Base-by-base conservation (phyloP, 2,329 filamentous ascomycete species). In the Colletotrichum endophyticum region DNA sequence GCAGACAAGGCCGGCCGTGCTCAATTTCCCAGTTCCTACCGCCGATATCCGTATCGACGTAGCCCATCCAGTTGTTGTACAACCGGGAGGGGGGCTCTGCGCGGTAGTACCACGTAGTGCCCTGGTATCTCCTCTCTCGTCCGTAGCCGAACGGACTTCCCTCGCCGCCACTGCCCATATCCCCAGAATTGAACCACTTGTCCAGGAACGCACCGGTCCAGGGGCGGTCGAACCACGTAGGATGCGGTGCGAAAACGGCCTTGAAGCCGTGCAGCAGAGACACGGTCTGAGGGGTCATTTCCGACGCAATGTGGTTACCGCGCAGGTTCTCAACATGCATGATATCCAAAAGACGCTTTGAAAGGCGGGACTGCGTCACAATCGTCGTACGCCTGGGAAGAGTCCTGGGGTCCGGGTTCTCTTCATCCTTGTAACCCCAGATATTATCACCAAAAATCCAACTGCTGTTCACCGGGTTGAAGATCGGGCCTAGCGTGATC, bases 191-290 rank as follows among this genome's bases (percentile, higher is more conserved):
- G 84, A 93, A 92, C 88, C 89, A 92, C 77, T 87, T 88, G 36
- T 88, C 87, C 28, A 93, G 82, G 75, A 89, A 89, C 27, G 86
- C 83, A 4, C 89, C 87, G 34, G 85, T 85, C 94, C 94, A 96
- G 66, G 94, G 90, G 76, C 94, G 91, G 84, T 96, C 94, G 81
- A 95, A 95, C 84, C 93, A 96, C 63, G 96, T 91, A 2, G 95
- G 94, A 83, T 96, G 94, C 13, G 95, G 95, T 12, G 92, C 94
- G 80, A 93, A 95, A 6, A 95, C 93, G 6, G 94, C 92, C 85
- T 96, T 96, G 66, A 96, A 87, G 6, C 95, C 94, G 82, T 97
- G 94, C 77, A 95, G 91, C 22, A 96, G 88, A 0, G 94, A 92
- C 28, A 94, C 91, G 0, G 94, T 94, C 71, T 94, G 92, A 1